phyloP scores from a whole-genome alignment of 305 asterid genomes.

The Coffea humblotiana region DNA sequence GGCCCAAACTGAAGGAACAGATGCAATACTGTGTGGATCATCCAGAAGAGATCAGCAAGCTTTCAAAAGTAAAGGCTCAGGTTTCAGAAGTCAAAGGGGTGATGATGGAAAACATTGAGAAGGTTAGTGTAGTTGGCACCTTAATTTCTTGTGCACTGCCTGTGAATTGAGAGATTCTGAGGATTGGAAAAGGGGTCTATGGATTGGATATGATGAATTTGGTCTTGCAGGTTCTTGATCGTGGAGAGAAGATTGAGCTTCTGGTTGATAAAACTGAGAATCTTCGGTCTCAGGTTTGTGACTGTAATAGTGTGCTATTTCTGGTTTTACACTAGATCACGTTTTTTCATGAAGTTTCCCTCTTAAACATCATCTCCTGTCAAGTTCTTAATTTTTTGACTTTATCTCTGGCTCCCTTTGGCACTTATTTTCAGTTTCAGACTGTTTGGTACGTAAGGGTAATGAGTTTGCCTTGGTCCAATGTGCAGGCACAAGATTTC shows the following conservation, averaged over 20 bases:
- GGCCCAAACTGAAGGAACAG: constrained; percentile 84
- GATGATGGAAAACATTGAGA: constrained; percentile 91
- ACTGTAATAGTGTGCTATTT: background rate
- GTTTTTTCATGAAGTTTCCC: background rate
- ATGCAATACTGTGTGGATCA: constrained; percentile 87
- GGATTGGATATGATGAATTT: background rate
- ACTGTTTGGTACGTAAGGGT: background rate
- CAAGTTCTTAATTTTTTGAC: background rate
- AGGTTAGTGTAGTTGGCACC: constrained; percentile 38
- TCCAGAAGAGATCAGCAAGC: constrained; percentile 82
- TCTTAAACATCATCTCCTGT: background rate
- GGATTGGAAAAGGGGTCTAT: background rate
- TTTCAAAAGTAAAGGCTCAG: constrained; percentile 86
- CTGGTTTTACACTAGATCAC: constrained; percentile 2
- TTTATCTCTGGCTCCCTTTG: background rate
- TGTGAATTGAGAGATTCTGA: background rate
- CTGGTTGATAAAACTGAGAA: constrained; percentile 85
- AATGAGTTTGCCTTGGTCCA: background rate
- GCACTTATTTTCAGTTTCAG: background rate
- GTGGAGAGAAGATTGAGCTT: constrained; percentile 88
- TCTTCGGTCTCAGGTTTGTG: constrained; percentile 75
- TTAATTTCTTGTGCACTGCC: background rate
- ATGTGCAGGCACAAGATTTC: constrained; percentile 75
- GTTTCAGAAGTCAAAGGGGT: constrained; percentile 91
- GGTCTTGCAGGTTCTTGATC: constrained; percentile 70